Evolutionary conservation across 2,329 filamentous ascomycete species (phyloP).

Genomic region (Aspergillus phoenicis): DNA sequence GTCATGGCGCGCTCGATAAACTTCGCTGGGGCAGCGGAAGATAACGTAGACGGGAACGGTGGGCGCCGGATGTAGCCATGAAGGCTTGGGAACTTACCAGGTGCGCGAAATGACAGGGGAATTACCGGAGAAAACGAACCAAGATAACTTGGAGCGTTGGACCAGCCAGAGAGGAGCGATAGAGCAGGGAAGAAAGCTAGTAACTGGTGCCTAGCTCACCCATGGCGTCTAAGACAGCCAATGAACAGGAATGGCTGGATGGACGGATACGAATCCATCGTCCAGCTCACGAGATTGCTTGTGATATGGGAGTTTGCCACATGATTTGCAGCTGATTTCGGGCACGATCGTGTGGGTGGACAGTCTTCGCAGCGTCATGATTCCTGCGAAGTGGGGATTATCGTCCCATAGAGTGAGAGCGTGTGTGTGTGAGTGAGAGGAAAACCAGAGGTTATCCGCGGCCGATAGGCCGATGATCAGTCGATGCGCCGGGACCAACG

Average conservation of each 20-base stretch:
- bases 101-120: slow-evolving; percentile 10
- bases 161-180: slow-evolving; percentile 21
- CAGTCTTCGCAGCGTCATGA: background rate
- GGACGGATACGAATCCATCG: slow-evolving; percentile 3
- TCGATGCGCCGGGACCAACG: background rate
- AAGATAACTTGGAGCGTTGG: slow-evolving; percentile 7
- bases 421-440: background rate
- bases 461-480: slow-evolving; percentile 2
- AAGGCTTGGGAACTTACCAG: background rate
- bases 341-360: background rate
- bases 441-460: background rate
- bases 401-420: background rate
- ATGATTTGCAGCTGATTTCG: background rate
- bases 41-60: slow-evolving; percentile 2
- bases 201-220: background rate
- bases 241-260: slow-evolving; percentile 2
- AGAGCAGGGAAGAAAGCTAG: slow-evolving; percentile 8
- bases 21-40: slow-evolving; percentile 6
- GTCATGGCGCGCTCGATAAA: slow-evolving; percentile 10
- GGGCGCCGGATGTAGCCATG: slow-evolving; percentile 4
- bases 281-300: slow-evolving; percentile 1
- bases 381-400: background rate
- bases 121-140: slow-evolving; percentile 2
- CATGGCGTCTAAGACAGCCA: slow-evolving; percentile 8
- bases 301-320: slow-evolving; percentile 9